Base-by-base conservation (phyloP, 2,329 filamentous ascomycete genomes). In the Paecilomyces sp. region DNA sequence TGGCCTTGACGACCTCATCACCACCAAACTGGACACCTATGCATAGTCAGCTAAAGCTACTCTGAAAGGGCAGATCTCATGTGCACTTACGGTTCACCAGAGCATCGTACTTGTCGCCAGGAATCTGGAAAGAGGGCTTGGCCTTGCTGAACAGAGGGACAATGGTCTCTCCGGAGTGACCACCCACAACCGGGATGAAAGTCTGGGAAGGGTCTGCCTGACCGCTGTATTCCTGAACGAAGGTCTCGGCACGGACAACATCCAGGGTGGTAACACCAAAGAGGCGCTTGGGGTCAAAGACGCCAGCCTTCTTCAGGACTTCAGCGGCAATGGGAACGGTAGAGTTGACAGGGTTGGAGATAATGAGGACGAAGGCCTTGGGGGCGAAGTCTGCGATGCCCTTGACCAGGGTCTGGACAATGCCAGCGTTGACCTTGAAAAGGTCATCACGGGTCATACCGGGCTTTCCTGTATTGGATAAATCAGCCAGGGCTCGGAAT, bases 371-470 rank as follows among this genome's bases (percentile, higher is more conserved):
- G 81, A 88, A 96, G 59, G 94, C 94, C 77, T 97, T 95, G 75
- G 94, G 94, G 75, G 88, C 88, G 73, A 89, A 86, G 75, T 97
- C 88, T 69, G 93, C 92, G 70, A 91, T 86, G 57, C 90, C 88
- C 83, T 96, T 89, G 70, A 95, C 88, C 67, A 99, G 85, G 69
- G 91, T 92, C 81, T 94, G 91, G 74, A 99, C 94, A 74, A 99
- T 99, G 71, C 92, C 91, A 62, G 94, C 94, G 78, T 99, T 99
- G 84, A 97, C 96, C 82, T 97, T 97, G 89, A 99, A 99, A 61
- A 99, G 90, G 75, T 97, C 94, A 72, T 99, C 94, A 81, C 94
- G 92, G 78, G 90, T 97, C 94, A 99, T 99, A 72, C 94, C 94
- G 70, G 94, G 94, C 85, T 97, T 97, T 81, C 93, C 93, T 97